These are phyloP conservation scores for Talaromyces sp. DNA, from an alignment of 2,329 filamentous ascomycete genomes.

Conservation along the genomic window DNA sequence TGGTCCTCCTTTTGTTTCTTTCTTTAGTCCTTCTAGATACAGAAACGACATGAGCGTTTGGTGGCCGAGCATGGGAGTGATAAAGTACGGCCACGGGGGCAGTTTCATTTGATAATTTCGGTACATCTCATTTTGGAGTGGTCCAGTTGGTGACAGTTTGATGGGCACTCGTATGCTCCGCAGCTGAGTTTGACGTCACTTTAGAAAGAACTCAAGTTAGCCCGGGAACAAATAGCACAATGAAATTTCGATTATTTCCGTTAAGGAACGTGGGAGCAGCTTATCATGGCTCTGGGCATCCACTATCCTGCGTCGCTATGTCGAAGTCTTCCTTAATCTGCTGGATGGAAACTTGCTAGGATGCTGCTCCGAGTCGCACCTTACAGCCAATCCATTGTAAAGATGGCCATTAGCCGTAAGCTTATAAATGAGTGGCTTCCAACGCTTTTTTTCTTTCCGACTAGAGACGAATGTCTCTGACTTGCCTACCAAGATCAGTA, in stretches of 20 bases:
- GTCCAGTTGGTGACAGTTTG: conserved; percentile 1
- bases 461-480: conserved; percentile 65
- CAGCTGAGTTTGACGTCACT: neutral
- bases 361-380: conserved; percentile 65
- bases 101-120: neutral
- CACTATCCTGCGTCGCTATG: conserved; percentile 66
- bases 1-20: conserved; percentile 52
- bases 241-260: too few relatives aligned
- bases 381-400: conserved; percentile 63
- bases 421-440: conserved; percentile 60
- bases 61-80: conserved; percentile 52
- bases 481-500: conserved; percentile 71
- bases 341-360: conserved; percentile 50
- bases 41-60: conserved; percentile 51
- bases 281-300: conserved; percentile 51
- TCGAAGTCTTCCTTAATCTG: conserved; percentile 61
- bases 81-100: neutral
- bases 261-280: too few relatives aligned
- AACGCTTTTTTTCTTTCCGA: conserved; percentile 60
- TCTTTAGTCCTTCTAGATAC: conserved; percentile 52
- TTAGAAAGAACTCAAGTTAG: neutral
- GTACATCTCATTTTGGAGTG: neutral
- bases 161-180: neutral
- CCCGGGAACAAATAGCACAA: neutral
- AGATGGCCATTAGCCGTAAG: conserved; percentile 57